These are phyloP conservation scores for Chlorokybus atmophyticus DNA, from an alignment of 139 green algal genomes.

Conservation along the genomic window DNA sequence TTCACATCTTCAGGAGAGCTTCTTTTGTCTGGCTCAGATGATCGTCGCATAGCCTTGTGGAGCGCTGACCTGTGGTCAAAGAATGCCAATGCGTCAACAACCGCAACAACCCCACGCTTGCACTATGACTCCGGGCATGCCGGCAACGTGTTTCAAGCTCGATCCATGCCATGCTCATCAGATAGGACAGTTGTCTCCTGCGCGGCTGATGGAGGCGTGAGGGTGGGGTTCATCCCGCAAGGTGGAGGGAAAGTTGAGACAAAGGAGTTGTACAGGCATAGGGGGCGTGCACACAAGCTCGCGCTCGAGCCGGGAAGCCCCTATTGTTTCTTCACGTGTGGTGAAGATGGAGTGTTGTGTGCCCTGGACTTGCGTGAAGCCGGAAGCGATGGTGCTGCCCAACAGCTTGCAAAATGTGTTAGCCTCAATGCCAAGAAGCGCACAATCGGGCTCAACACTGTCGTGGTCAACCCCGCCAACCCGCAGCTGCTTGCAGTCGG, in stretches of 20 bases:
- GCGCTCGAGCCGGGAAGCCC: constrained; percentile 24
- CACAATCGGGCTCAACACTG: constrained; percentile 12
- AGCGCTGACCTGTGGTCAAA: constrained; percentile 28
- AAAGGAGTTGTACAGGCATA: constrained; percentile 24
- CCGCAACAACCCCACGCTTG: too few species aligned
- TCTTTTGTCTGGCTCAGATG: constrained; percentile 42
- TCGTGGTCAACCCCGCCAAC: constrained; percentile 29
- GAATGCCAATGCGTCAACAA: too few species aligned
- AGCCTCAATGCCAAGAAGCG: background rate
- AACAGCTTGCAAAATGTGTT: background rate
- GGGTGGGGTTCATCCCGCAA: too few species aligned
- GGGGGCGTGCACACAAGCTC: constrained; percentile 39
- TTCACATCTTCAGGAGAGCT: constrained; percentile 36
- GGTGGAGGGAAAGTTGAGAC: constrained; percentile 26
- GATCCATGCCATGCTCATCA: constrained; percentile 29
- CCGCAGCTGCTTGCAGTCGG: constrained; percentile 35
- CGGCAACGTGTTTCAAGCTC: constrained; percentile 57
- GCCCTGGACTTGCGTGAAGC: constrained; percentile 27
- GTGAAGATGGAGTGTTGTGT: constrained; percentile 41
- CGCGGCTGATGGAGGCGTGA: constrained; percentile 39
- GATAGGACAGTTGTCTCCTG: constrained; percentile 33
- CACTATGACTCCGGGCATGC: too few species aligned
- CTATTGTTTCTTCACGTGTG: constrained; percentile 33
- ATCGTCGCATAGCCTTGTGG: constrained; percentile 44
- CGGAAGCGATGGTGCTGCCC: background rate